Base-by-base conservation (phyloP, 331 rosid genomes). In the Arachis monticola region DNA sequence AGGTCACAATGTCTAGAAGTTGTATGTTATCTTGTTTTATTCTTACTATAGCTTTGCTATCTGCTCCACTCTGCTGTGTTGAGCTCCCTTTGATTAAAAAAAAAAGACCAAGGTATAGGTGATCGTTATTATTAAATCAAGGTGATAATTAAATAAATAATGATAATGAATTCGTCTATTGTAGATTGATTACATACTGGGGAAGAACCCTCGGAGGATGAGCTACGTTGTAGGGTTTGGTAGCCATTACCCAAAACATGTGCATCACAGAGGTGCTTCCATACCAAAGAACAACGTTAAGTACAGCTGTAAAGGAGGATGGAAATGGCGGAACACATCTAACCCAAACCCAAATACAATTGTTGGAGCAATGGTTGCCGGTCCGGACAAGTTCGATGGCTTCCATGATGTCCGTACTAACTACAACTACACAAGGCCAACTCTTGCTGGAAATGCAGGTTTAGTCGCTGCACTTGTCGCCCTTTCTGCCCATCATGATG, bases 391-490 rank as follows among this genome's bases (percentile, higher is more conserved):
- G 74, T 94, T 82, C 0, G 99, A 94, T 1, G 97, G 99, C 53
- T 94, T 94, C 89, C 97, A 58, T n/a, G 99, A 94, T 60, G 93
- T 88, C 73, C 97, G 97, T 2, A 57, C 76, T 8, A 94, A 94
- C 78, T 94, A 90, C 85, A 94, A 94, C 79, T 92, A 94, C 89
- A 94, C 99, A 1, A 96, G 92, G 82, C 99, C 99, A 59, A 94
- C 99, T n/a, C 85, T 94, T 17, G 99, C 97, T 0, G 97, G 99
- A 69, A 94, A 94, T 85, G 99, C 97, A 2, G 99, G 97, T 73
- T 82, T 94, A 67, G 99, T 90, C 9, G 96, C 91, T 1, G 96
- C 99, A 10, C 90, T 94, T 0, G 83, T 94, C 46, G 97, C 96
- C 45, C 77, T 94, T 85, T 94, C 99, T 0, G 96, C 40, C 4